Evolutionary conservation across 116 monocot species (phyloP).

Genomic region (Cymodocea nodosa): DNA sequence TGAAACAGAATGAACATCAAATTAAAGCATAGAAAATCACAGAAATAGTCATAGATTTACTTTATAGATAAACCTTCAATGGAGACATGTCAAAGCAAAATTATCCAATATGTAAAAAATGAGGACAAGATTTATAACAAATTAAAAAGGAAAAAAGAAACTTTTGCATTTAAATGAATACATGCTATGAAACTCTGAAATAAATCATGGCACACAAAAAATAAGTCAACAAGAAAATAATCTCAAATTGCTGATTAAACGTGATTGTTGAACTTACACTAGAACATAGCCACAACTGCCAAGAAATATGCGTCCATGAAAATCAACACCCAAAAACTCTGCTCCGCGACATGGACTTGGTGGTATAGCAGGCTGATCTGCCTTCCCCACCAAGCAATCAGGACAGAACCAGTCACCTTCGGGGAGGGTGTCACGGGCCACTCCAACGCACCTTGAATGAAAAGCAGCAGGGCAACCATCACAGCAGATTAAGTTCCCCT

Average conservation of each 20-base stretch:
- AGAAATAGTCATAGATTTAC: no score
- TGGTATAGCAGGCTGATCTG: slow-evolving; percentile 22
- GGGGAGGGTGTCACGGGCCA: slow-evolving; percentile 62
- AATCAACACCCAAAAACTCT: slow-evolving; percentile 69
- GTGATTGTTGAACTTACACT: slow-evolving; percentile 51
- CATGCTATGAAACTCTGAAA: no score
- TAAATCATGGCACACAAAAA: no score
- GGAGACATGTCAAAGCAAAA: no score
- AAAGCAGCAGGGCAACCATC: slow-evolving; percentile 99
- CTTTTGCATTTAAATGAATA: no score
- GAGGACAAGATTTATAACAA: no score
- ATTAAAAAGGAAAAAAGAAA: no score
- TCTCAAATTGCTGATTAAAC: background rate
- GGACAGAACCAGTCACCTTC: slow-evolving; percentile 98
- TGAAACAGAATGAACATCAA: no score
- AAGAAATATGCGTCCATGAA: slow-evolving; percentile 64
- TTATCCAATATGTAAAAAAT: no score
- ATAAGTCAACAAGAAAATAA: no score
- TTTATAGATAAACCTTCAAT: no score
- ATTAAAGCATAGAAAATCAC: no score
- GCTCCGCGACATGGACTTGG: slow-evolving; percentile 52
- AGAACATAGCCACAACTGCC: slow-evolving; percentile 65
- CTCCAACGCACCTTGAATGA: slow-evolving; percentile 94
- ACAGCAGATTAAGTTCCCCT: slow-evolving; percentile 93
- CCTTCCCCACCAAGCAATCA: slow-evolving; percentile 48